These are phyloP conservation scores for Yarrowia sp. DNA, from an alignment of 805 yeast species.

Conservation along the genomic window DNA sequence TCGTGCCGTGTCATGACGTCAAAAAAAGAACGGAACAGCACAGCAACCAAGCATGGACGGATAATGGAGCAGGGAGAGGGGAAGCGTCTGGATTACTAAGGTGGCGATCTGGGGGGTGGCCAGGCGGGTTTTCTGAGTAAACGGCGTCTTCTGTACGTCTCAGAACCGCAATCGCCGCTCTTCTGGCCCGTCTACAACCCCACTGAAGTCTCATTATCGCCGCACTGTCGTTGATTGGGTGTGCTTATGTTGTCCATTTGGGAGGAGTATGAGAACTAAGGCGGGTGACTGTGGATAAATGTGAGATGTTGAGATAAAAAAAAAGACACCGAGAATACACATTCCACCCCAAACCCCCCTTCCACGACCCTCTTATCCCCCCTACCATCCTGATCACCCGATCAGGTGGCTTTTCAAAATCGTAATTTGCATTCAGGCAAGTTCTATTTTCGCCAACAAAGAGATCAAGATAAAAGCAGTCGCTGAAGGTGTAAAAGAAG, in stretches of 20 bases:
- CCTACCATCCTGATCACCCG: no score
- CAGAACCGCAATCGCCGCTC: no score
- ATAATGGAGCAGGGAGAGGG: not conserved
- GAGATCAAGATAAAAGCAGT: no score
- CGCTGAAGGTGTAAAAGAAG: no score
- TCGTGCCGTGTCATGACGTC: slow-evolving; percentile 20
- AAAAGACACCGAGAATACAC: no score
- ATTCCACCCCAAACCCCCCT: not conserved
- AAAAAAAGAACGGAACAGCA: not conserved
- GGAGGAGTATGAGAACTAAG: not conserved
- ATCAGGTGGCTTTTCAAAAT: not conserved
- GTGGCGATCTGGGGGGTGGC: no score
- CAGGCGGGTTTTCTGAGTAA: no score
- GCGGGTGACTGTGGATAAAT: no score
- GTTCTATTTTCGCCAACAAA: slow-evolving; percentile 1
- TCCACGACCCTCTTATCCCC: not conserved
- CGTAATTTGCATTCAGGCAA: not conserved
- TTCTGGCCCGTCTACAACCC: not conserved
- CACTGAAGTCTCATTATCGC: slow-evolving; percentile 25
- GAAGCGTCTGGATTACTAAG: no score
- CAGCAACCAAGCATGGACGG: slow-evolving; percentile 10
- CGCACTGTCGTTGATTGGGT: slow-evolving; percentile 26
- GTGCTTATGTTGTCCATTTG: slow-evolving; percentile 1
- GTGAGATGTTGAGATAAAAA: no score
- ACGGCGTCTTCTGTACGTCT: no score